phyloP scores from a whole-genome alignment of 768 basidiomycete species.

The Mycena vitilis region DNA sequence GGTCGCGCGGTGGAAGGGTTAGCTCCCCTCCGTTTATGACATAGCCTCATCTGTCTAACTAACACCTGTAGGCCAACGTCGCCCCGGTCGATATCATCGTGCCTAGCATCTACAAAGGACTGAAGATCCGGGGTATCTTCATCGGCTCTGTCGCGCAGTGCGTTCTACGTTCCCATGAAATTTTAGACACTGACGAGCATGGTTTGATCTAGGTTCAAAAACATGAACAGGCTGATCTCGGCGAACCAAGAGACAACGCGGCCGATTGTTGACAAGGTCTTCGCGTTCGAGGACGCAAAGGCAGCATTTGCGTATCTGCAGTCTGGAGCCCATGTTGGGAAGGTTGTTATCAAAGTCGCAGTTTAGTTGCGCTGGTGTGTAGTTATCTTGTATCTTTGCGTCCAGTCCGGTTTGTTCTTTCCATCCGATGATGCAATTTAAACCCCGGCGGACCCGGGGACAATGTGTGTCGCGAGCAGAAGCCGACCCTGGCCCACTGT shows the following conservation, averaged over 20 bases:
- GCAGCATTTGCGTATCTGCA: constrained; percentile 59
- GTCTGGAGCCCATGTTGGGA: constrained; percentile 62
- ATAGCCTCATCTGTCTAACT: background rate
- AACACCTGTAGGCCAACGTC: constrained; percentile 37
- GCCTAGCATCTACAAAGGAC: constrained; percentile 51
- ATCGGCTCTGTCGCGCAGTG: constrained; percentile 71
- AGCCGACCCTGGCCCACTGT: too few species aligned
- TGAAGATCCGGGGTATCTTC: constrained; percentile 62
- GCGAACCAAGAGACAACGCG: constrained; percentile 47
- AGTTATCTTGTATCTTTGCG: too few species aligned
- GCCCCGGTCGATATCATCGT: constrained; percentile 44
- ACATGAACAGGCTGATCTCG: constrained; percentile 55
- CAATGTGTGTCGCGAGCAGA: too few species aligned
- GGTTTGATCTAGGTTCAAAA: constrained; percentile 50
- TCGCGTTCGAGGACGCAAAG: constrained; percentile 57
- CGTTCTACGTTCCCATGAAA: constrained; percentile 31
- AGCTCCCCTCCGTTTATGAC: too few species aligned
- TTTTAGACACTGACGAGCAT: background rate
- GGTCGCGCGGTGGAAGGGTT: constrained; percentile 57
- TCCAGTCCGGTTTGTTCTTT: too few species aligned
- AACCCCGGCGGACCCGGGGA: too few species aligned
- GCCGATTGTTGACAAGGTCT: constrained; percentile 64
- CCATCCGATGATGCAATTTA: too few species aligned
- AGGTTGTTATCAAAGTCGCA: constrained; percentile 44
- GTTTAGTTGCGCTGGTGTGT: too few species aligned